Evolutionary conservation across 108 stramenopile genomes (phyloP), one percentile per base, ranked within the genome.

Genomic region (Bacterosira constricta): DNA sequence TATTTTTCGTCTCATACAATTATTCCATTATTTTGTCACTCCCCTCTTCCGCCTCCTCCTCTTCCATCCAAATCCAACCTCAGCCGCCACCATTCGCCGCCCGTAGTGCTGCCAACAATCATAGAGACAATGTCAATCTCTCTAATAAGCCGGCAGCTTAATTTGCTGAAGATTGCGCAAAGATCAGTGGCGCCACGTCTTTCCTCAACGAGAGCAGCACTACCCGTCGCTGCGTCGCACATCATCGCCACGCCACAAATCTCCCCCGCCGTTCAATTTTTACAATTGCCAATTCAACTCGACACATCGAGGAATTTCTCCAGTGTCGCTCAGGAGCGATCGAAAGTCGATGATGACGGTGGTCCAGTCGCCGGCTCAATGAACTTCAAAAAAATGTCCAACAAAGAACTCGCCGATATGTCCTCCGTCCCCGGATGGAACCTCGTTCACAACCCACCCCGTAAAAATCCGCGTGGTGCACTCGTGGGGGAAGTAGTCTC

Each of bases 401-500:
- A 88, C 58, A 84, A 83, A 51, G 82, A 94, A 69, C 78, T 94
- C 17, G 66, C 76, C 32, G 84, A 94, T 45, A 71, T 80, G 27
- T 77, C 74, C 34, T 82, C 85, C 47, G 90, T 94, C 65, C 88
- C 93, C 4, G 90, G 90, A 15, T 94, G 89, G 88, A 37, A 66
- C 30, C 73, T 91, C 47, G 81, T 91, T 35, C 90, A 91, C 58
- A 82, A 84, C 27, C 93, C 93, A n/a, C 93, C 89, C 26, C 65
- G 85, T 12, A 75, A 76, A 17, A 67, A 88, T 36, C 90, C 90
- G 31, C 80, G 86, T 1, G 90, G 90, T 10, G 86, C 90, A 17
- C 67, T 96, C 41, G 87, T 96, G 15, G 95, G 95, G 25, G 86
- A 63, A 23, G 95, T 96, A 9, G 95, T 96, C 8, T 86, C 85